These are phyloP conservation scores for Fusarium nodosum DNA, from an alignment of 2,329 filamentous ascomycete genomes.

Conservation along the genomic window DNA sequence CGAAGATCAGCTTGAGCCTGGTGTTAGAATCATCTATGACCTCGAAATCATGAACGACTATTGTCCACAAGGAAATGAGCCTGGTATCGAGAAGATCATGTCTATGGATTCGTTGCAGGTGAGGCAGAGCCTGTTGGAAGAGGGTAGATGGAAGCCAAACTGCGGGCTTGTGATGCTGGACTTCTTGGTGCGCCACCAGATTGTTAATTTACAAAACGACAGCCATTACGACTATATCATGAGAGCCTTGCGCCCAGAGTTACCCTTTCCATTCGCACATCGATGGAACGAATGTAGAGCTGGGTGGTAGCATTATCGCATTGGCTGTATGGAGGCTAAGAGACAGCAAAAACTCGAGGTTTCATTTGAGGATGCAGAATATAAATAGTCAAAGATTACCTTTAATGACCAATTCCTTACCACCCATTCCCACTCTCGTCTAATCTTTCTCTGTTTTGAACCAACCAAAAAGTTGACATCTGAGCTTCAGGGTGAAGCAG, in stretches of 20 bases:
- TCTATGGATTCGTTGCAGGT: constrained; percentile 51
- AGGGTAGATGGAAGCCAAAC: constrained; percentile 56
- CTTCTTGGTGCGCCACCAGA: constrained; percentile 53
- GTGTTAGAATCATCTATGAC: constrained; percentile 56
- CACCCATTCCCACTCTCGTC: background rate
- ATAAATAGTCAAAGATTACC: background rate
- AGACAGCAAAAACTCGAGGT: background rate
- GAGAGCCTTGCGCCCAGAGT: constrained; percentile 43
- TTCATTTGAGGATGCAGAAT: background rate
- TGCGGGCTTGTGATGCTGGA: constrained; percentile 58
- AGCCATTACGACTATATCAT: constrained; percentile 41
- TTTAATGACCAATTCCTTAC: background rate
- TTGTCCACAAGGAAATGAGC: constrained; percentile 46
- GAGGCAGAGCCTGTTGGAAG: constrained; percentile 45
- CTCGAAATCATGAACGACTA: constrained; percentile 50
- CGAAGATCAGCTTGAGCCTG: constrained; percentile 55
- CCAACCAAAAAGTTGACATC: background rate
- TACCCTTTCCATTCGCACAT: constrained; percentile 49
- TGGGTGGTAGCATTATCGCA: constrained; percentile 20
- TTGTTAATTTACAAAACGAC: constrained; percentile 47
- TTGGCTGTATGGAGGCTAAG: background rate
- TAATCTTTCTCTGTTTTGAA: background rate
- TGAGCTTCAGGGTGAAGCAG: too few species aligned
- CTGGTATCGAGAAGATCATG: constrained; percentile 50
- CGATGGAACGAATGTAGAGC: constrained; percentile 27